Base-by-base conservation (phyloP, 1,139 yeast genomes). In the Arxiozyma heterogenica region DNA sequence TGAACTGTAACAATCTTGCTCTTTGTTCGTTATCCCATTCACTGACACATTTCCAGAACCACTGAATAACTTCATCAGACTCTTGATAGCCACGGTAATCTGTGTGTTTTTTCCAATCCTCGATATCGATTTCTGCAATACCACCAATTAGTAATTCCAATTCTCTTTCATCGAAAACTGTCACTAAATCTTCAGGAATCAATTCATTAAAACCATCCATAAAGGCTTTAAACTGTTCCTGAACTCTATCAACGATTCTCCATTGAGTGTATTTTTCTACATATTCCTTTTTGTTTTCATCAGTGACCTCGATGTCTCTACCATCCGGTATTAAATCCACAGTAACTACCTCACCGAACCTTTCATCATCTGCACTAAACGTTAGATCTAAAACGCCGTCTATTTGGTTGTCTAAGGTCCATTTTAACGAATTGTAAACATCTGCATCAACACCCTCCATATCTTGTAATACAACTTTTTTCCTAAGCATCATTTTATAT, bases 371-470 rank as follows among this genome's bases (percentile, higher is more conserved):
- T 1, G 94, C 95, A 61, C 93, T 82, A 73, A 93, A 93, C 1
- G 98, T 89, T 65, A 89, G 78, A 62, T 89, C 97, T 59, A 93
- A 76, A 27, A 91, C 76, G 56, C 81, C 90, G 34, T 95, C 86
- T 63, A 93, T 91, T 71, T 90, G 96, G 69, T 93, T 91, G 65
- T 93, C 97, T 59, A 90, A 76, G 69, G 90, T 88, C 98, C 98
- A 93, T 67, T 89, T 89, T 73, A 93, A 77, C 39, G 96, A 91
- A 68, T 95, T 82, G 74, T 88, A 90, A 73, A 90, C 90, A 67
- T 94, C 98, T 18, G 96, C 93, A 72, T 93, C 99, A 57, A 93
- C 97, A 71, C 98, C 96, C 72, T 94, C 98, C 96, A 93, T 87
- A 74, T 93, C 99, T 71, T 89, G 96, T 62, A 93, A 76, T 3